These are phyloP conservation scores for Talaromyces rugulosus DNA, from an alignment of 2,329 filamentous ascomycete genomes.

Conservation along the genomic window DNA sequence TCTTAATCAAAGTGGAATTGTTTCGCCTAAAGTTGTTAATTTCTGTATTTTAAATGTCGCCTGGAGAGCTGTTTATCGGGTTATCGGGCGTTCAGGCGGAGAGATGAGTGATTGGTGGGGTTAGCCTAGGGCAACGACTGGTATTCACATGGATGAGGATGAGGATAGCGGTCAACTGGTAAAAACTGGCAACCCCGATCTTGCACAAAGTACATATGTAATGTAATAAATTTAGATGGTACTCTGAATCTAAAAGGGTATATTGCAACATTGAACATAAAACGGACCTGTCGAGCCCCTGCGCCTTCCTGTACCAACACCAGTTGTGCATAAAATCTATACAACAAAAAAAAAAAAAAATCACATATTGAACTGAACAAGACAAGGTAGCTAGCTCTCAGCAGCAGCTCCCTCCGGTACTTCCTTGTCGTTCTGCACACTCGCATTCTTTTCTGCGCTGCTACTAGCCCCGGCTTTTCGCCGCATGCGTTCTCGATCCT, in stretches of 20 bases:
- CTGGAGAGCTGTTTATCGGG: too few species aligned
- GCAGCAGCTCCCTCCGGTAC: not conserved
- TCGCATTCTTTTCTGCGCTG: not conserved
- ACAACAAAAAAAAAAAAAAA: not conserved
- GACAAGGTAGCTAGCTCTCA: not conserved
- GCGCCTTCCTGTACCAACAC: not conserved
- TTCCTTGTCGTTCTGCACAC: not conserved
- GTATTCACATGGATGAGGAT: too few species aligned
- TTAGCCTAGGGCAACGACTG: too few species aligned
- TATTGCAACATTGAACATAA: not conserved
- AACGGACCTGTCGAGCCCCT: not conserved
- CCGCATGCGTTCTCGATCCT: constrained; percentile 24
- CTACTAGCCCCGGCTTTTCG: not conserved
- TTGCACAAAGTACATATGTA: not conserved
- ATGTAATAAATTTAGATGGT: not conserved
- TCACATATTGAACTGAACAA: not conserved
- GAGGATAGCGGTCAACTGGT: too few species aligned
- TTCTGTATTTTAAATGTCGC: too few species aligned
- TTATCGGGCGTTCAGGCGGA: too few species aligned
- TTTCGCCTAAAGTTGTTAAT: too few species aligned
- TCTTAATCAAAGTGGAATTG: too few species aligned
- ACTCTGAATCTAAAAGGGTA: not conserved
- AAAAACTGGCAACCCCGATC: too few species aligned
- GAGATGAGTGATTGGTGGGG: too few species aligned
- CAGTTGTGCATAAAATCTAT: not conserved